Conservation (phyloP, 495 filamentous ascomycete species). For the Hypoxylon cercidicola region DNA sequence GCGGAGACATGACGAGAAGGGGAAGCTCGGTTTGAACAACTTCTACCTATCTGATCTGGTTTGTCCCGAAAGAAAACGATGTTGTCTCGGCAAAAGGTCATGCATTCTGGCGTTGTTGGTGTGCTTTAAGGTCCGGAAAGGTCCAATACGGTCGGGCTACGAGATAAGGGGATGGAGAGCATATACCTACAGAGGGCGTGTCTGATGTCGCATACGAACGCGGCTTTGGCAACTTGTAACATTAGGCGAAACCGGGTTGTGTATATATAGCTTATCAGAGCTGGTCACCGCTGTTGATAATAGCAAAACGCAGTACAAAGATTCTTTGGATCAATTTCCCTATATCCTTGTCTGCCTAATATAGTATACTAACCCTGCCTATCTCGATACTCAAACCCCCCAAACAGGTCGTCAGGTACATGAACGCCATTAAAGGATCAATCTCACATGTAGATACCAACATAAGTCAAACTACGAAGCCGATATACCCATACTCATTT, state of each 20-base stretch:
- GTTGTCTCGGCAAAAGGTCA: constrained; percentile 7
- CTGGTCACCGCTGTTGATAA: constrained; percentile 8
- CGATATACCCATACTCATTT: background rate
- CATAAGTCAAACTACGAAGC: background rate
- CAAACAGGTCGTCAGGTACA: background rate
- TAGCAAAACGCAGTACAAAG: constrained; percentile 1
- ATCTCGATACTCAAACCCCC: background rate
- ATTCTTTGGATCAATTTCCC: background rate
- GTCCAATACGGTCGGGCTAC: constrained; percentile 8
- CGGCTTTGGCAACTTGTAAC: constrained; percentile 20
- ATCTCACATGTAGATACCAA: background rate
- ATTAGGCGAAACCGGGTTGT: constrained; percentile 18
- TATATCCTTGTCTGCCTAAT: constrained; percentile 1
- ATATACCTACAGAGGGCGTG: constrained; percentile 3
- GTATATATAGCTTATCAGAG: constrained; percentile 28
- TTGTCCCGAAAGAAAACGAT: background rate
- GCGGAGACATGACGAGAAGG: constrained; percentile 24
- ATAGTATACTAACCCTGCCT: background rate
- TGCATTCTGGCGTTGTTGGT: constrained; percentile 32
- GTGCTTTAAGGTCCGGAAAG: constrained; percentile 10
- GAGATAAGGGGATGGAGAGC: constrained; percentile 5
- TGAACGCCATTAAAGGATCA: background rate
- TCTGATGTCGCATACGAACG: constrained; percentile 19
- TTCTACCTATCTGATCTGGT: background rate
- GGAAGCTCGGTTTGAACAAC: constrained; percentile 47